Evolutionary conservation across 768 basidiomycete genomes (phyloP).

Genomic region (Amanita subjunquillea): DNA sequence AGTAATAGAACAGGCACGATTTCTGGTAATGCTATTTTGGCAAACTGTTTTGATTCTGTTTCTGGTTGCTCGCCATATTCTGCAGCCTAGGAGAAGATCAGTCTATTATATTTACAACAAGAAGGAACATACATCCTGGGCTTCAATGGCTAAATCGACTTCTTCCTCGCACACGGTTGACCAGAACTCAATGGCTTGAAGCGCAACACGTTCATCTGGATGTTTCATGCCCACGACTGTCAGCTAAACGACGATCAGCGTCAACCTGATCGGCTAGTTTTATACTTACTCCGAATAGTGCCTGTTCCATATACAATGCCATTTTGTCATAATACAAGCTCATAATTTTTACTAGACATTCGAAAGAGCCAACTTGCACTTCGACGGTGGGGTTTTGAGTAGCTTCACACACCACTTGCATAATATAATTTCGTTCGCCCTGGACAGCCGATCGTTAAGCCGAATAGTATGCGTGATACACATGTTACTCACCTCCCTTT

Average conservation of each 20-base stretch:
- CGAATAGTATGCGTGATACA: background rate
- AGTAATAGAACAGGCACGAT: conserved; percentile 87
- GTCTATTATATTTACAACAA: background rate
- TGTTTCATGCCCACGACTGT: conserved; percentile 98
- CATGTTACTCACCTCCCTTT: conserved; percentile 68
- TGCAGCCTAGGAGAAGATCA: conserved; percentile 45
- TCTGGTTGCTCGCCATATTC: conserved; percentile 86
- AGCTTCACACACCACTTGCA: conserved; percentile 99
- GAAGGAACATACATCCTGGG: conserved; percentile 62
- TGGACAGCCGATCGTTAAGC: conserved; percentile 18
- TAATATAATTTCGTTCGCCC: conserved; percentile 99
- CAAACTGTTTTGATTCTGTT: conserved; percentile 82
- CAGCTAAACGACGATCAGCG: conserved; percentile 38
- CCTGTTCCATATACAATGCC: conserved; percentile 99
- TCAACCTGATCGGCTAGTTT: conserved; percentile 7
- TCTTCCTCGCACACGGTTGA: conserved; percentile 98
- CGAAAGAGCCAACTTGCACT: conserved; percentile 95
- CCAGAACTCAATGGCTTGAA: conserved; percentile 99
- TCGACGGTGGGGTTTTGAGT: conserved; percentile 73
- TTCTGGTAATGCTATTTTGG: conserved; percentile 89
- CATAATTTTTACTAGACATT: conserved; percentile 95
- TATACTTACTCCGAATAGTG: conserved; percentile 81
- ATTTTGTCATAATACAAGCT: conserved; percentile 98
- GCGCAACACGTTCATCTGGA: conserved; percentile 77
- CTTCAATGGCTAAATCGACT: conserved; percentile 83